Base-by-base conservation (phyloP, 768 basidiomycete genomes). In the Boletus rubroflammeus region DNA sequence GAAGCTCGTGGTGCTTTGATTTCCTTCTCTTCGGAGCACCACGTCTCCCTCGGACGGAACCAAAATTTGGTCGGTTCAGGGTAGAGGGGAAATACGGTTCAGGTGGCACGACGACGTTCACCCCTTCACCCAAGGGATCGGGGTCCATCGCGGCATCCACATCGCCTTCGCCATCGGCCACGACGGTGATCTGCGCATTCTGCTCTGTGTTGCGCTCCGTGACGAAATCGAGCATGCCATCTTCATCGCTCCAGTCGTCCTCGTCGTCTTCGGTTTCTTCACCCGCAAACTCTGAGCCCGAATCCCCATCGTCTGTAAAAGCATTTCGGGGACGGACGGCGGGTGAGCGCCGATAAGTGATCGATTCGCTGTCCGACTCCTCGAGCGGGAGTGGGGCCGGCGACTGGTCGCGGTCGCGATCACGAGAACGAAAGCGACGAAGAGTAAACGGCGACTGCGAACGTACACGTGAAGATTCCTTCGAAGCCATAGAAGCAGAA, bases 71-170 rank as follows among this genome's bases (percentile, higher is more conserved):
- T 66, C 79, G 62, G 65, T 88, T 86, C 45, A 90, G 78, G 5
- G 86, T 88, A 32, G 79, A 79, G 17, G 87, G 86, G 69, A 91
- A 91, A 68, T 90, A 90, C 2, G 90, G 89, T 59, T 91, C 88
- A 4, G 82, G 86, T 1, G 91, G 88, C 1, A 93, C 81, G 58
- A 93, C 83, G 50, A 94, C 86, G 62, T 93, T 94, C 19, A 92
- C 88, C 52, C 93, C 95, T 71, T 97, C 94, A 13, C 95, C 95
- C 10, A 95, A 77, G 0, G 90, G 90, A 69, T 95, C 93, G 0
- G 86, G 81, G 51, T 85, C 84, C 64, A 79, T 66, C 38, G 79
- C 73, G 36, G 66, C 69, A 45, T 87, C 86, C 17, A 72, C 75
- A 50, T 88, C 87, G 2, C 54, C 62, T 11, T 81, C 78, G 9